Conservation (phyloP, 305 asterid species). For the Nicotiana rustica region DNA sequence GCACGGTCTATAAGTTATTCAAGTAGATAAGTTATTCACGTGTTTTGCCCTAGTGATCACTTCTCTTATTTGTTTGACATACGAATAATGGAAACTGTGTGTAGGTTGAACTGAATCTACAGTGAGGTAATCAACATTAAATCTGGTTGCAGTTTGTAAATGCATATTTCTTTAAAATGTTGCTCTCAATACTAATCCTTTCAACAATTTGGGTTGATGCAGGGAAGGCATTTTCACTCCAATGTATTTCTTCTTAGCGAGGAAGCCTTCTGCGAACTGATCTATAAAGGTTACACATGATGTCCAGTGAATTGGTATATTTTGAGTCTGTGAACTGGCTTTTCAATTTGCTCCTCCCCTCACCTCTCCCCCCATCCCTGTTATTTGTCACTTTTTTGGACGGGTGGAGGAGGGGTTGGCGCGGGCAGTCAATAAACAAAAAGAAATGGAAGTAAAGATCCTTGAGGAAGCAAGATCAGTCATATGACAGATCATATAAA, state of each 20-base stretch:
- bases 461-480: not conserved
- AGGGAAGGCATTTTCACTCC: conserved; percentile 37
- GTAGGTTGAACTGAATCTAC: not conserved
- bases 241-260: conserved; percentile 33
- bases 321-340: not conserved
- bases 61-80: not conserved
- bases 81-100: not conserved
- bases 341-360: not conserved
- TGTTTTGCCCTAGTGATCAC: not conserved
- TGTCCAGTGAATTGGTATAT: not conserved
- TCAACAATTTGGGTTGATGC: conserved; percentile 25
- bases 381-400: not conserved
- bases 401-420: not conserved
- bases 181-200: not conserved
- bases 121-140: not conserved
- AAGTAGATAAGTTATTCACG: not conserved
- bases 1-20: not conserved
- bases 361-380: not conserved
- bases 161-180: not conserved
- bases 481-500: not conserved
- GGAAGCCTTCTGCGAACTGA: conserved; percentile 29
- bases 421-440: not conserved
- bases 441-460: not conserved
- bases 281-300: not conserved
- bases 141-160: not conserved